Evolutionary conservation across 2,329 filamentous ascomycete species (phyloP), one percentile per base, ranked within the genome.

Genomic region (Talaromyces marneffei): DNA sequence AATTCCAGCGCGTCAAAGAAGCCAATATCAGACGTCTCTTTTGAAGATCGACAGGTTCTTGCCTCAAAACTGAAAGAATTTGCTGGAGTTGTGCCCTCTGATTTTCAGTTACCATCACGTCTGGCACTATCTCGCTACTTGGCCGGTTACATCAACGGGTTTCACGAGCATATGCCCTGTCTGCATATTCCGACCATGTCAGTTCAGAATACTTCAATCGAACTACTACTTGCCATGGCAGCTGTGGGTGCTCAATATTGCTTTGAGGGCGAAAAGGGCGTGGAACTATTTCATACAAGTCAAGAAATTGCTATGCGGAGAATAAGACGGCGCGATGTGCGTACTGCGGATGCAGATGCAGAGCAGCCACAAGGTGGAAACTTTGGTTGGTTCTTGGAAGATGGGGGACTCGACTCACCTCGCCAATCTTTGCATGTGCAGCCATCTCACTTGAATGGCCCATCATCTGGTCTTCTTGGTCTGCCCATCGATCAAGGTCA

Each of bases 1-100:
- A 39, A 54, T 10, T 29, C 4, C 12, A 23, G 12, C n/a, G 7
- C 59, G 60, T 56, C 40, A 56, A 64, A 18, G 65, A 55, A 68
- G n/a, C 62, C 68, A 1, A 57, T 76, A n/a, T 66, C 72, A 25
- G 72, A 76, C 33, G 66, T 76, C 16, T 75, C 72, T 4, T 64
- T 69, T 8, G 68, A 70, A 10, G 73, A 74, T 59, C 66, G 73
- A 16, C 70, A 74, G 40, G 67, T 63, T 33, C 62, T 68, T n/a
- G 48, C 58, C 4, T 29, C 53, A 14, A 66, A 68, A 50, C 33
- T 69, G 39, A 54, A 56, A 9, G 66, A 68, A 39, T 68, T 67
- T 29, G 50, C 63, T 4, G 55, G 59, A 40, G 57, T 63, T 10
- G 50, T 66, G 10, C 64, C 65, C 16, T 48, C 39, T 23, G 63